phyloP scores from a whole-genome alignment of 306 rosid species.

The Gastrolobium villosum region DNA sequence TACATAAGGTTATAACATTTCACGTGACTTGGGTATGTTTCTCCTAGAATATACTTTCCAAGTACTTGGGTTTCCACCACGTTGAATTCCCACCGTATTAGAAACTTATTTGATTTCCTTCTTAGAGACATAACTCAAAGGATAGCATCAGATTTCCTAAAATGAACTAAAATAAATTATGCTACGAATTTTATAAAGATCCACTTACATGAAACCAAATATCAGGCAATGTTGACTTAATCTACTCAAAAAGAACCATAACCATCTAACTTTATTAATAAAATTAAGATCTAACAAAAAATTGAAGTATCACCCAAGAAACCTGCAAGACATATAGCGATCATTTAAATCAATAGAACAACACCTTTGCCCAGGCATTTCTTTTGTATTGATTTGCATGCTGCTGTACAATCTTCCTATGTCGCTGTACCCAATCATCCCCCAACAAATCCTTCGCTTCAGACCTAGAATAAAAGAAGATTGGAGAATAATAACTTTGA shows the following conservation, averaged over 20 bases:
- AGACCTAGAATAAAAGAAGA: slow-evolving; percentile 61
- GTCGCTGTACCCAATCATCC: slow-evolving; percentile 92
- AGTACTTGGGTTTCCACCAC: too few species aligned
- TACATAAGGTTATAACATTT: too few species aligned
- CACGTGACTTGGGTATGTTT: too few species aligned
- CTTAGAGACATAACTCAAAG: neutral
- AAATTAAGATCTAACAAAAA: neutral
- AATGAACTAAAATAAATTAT: neutral
- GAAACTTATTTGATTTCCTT: neutral
- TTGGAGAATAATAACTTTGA: neutral
- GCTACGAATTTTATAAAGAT: neutral
- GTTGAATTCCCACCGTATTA: too few species aligned
- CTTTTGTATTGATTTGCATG: slow-evolving; percentile 93
- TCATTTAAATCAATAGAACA: slow-evolving; percentile 8
- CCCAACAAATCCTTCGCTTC: slow-evolving; percentile 95
- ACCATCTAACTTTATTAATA: neutral
- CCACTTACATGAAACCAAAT: slow-evolving; percentile 24
- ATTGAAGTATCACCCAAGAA: slow-evolving; percentile 17
- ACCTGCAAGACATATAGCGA: neutral
- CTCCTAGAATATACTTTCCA: too few species aligned
- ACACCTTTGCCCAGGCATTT: slow-evolving; percentile 85
- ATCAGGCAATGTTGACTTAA: neutral
- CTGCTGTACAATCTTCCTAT: slow-evolving; percentile 87
- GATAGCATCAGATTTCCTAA: neutral
- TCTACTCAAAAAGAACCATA: slow-evolving; percentile 10